These are phyloP conservation scores for Penicillium sp. DNA, from an alignment of 2,329 filamentous ascomycete genomes.

Conservation along the genomic window DNA sequence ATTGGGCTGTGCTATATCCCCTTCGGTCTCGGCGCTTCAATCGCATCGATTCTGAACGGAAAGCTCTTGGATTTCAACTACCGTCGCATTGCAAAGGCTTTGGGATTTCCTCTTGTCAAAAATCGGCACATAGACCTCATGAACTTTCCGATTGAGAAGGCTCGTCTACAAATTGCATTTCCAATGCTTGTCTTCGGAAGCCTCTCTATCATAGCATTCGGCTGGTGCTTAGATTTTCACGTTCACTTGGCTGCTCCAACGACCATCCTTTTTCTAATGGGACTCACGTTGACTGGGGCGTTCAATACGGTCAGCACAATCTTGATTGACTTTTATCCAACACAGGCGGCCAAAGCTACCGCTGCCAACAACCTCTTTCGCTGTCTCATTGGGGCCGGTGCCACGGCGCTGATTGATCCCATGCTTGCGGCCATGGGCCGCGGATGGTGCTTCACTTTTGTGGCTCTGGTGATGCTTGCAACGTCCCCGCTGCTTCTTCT, in stretches of 20 bases:
- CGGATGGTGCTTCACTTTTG: slow-evolving; percentile 36
- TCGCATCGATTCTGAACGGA: slow-evolving; percentile 36
- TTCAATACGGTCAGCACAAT: slow-evolving; percentile 45
- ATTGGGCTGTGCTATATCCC: slow-evolving; percentile 42
- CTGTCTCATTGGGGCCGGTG: slow-evolving; percentile 41
- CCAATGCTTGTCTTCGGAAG: slow-evolving; percentile 31
- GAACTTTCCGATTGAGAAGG: slow-evolving; percentile 41
- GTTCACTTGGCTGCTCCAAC: slow-evolving; percentile 33
- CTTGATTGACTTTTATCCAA: slow-evolving; percentile 42
- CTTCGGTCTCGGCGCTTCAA: slow-evolving; percentile 36
- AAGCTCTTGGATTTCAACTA: slow-evolving; percentile 43
- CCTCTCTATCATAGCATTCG: slow-evolving; percentile 34
- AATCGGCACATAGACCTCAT: slow-evolving; percentile 34
- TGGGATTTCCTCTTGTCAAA: slow-evolving; percentile 29
- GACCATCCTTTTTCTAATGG: slow-evolving; percentile 36
- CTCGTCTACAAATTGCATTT: slow-evolving; percentile 37
- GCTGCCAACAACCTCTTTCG: slow-evolving; percentile 42
- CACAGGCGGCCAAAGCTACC: slow-evolving; percentile 37
- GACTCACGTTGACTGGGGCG: slow-evolving; percentile 35
- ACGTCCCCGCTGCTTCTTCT: slow-evolving; percentile 39
- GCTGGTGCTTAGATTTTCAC: slow-evolving; percentile 35
- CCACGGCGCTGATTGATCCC: slow-evolving; percentile 39
- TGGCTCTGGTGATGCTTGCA: slow-evolving; percentile 35
- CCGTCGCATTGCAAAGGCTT: slow-evolving; percentile 27
- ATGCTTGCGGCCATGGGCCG: slow-evolving; percentile 33